These are phyloP conservation scores for Coffea humblotiana DNA, from an alignment of 305 asterid species.

Conservation along the genomic window DNA sequence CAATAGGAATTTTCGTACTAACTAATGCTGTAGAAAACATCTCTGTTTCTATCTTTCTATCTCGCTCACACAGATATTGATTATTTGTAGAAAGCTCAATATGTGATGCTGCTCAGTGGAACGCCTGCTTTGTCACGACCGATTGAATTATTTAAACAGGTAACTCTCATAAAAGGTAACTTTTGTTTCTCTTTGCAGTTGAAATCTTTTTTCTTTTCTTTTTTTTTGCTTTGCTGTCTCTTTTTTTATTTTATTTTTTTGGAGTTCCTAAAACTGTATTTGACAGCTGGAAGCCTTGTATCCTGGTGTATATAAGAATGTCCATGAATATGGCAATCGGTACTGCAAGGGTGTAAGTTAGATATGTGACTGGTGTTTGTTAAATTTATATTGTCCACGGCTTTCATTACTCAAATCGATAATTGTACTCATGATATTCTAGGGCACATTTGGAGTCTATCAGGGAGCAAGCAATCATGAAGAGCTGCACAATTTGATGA, in stretches of 20 bases:
- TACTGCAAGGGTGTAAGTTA: slow-evolving; percentile 99
- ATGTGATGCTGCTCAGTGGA: slow-evolving; percentile 86
- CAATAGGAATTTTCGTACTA: neutral
- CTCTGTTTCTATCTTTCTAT: slow-evolving; percentile 6
- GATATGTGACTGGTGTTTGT: slow-evolving; percentile 14
- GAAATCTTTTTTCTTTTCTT: neutral
- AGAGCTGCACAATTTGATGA: slow-evolving; percentile 95
- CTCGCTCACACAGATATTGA: slow-evolving; percentile 12
- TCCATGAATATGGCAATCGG: slow-evolving; percentile 89
- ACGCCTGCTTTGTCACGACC: slow-evolving; percentile 99
- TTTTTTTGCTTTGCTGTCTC: no score
- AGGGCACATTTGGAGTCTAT: slow-evolving; percentile 88
- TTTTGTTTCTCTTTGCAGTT: neutral
- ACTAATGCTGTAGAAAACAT: neutral
- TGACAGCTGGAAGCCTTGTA: slow-evolving; percentile 89
- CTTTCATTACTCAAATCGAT: neutral
- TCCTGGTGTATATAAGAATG: slow-evolving; percentile 81
- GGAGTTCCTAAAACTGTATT: slow-evolving; percentile 20
- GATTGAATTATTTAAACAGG: slow-evolving; percentile 94
- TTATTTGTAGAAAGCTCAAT: slow-evolving; percentile 71
- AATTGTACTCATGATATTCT: slow-evolving; percentile 15
- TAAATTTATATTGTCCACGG: neutral
- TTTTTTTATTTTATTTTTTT: neutral
- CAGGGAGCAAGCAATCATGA: slow-evolving; percentile 99
- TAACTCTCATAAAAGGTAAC: slow-evolving; percentile 15